phyloP scores from a whole-genome alignment of 805 yeast species.

The Pichia eremophila region DNA sequence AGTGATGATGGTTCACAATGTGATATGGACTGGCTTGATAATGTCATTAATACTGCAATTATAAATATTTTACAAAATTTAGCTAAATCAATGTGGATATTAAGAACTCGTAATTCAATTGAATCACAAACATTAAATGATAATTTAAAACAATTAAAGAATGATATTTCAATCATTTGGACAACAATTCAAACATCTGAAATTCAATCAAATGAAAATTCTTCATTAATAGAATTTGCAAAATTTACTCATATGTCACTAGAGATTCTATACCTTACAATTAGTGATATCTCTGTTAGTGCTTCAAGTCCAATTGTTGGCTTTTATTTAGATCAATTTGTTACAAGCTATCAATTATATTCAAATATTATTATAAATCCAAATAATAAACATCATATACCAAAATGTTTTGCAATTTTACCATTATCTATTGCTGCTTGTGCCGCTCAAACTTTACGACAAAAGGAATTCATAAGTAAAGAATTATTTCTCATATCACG shows the following conservation, averaged over 20 bases:
- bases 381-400: neutral
- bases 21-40: slow-evolving; percentile 25
- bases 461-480: slow-evolving; percentile 21
- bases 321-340: slow-evolving; percentile 20
- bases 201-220: slow-evolving; percentile 16
- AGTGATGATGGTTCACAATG: neutral
- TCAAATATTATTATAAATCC: neutral
- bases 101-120: slow-evolving; percentile 11
- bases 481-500: slow-evolving; percentile 16
- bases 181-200: slow-evolving; percentile 24
- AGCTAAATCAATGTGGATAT: slow-evolving; percentile 31
- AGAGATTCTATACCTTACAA: slow-evolving; percentile 20
- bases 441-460: slow-evolving; percentile 16
- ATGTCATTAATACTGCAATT: slow-evolving; percentile 31
- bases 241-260: slow-evolving; percentile 19
- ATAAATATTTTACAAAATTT: slow-evolving; percentile 28
- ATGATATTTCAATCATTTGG: slow-evolving; percentile 22
- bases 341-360: slow-evolving; percentile 10
- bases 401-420: slow-evolving; percentile 9
- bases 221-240: slow-evolving; percentile 11
- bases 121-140: slow-evolving; percentile 2
- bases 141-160: slow-evolving; percentile 13
- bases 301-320: slow-evolving; percentile 18
- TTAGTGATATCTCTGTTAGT: slow-evolving; percentile 13
- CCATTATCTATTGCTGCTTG: slow-evolving; percentile 24